A percentile compares a stretch with the other conserved stretches of the same genome.
Conservation (phyloP, 768 basidiomycete genomes). For the Russula sp. region DNA sequence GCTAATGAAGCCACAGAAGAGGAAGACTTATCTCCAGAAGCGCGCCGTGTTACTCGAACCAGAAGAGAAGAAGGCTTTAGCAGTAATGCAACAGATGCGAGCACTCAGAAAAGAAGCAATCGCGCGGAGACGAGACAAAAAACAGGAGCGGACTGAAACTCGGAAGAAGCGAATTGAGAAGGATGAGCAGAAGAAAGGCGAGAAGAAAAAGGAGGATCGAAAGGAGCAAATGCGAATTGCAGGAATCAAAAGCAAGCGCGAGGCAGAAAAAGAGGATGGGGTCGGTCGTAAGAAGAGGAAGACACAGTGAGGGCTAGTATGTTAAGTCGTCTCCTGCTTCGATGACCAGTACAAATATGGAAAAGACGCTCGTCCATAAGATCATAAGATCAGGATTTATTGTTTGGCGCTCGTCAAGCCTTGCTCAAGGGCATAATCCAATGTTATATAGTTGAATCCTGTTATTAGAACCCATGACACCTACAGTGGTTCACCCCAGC, state of each 20-base stretch:
- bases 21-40: slow-evolving; percentile 86
- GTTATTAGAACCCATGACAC: too few species aligned
- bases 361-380: background rate
- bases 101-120: slow-evolving; percentile 90
- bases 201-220: slow-evolving; percentile 73
- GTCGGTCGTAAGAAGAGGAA: slow-evolving; percentile 53
- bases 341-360: background rate
- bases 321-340: background rate
- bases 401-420: background rate
- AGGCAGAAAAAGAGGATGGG: slow-evolving; percentile 59
- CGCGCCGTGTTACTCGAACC: slow-evolving; percentile 94
- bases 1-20: slow-evolving; percentile 67
- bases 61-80: slow-evolving; percentile 90
- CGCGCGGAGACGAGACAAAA: slow-evolving; percentile 74
- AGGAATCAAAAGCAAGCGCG: slow-evolving; percentile 70
- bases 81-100: slow-evolving; percentile 89
- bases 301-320: slow-evolving; percentile 28
- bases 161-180: slow-evolving; percentile 72
- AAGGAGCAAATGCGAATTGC: slow-evolving; percentile 71
- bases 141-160: slow-evolving; percentile 69
- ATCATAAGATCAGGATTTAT: background rate
- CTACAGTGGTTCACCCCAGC: too few species aligned
- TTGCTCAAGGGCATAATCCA: background rate
- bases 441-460: too few species aligned
- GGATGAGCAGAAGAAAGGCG: slow-evolving; percentile 55